A percentile compares a stretch with the other conserved stretches of the same genome.
Evolutionary conservation across 2,329 filamentous ascomycete genomes (phyloP).

Genomic region (Paecilomyces sp.): DNA sequence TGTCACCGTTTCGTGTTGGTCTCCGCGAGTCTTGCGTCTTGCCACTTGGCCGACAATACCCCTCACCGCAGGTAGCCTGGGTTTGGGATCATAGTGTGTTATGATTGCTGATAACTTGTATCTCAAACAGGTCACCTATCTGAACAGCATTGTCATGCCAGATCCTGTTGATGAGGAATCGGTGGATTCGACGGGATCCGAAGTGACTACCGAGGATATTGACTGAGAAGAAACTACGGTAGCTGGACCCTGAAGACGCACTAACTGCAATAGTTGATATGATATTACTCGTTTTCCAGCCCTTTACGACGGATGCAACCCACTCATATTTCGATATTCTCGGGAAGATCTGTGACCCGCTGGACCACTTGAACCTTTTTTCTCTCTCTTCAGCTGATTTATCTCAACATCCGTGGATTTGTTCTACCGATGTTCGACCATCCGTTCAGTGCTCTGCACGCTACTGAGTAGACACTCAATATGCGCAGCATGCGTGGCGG

Average conservation of each 20-base stretch:
- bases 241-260: constrained; percentile 3
- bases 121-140: constrained; percentile 54
- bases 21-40: neutral
- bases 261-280: neutral
- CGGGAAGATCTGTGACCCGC: neutral
- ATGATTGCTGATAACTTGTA: neutral
- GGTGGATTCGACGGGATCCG: constrained; percentile 20
- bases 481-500: neutral
- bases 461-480: neutral
- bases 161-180: constrained; percentile 44
- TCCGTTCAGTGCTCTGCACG: neutral
- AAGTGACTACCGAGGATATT: constrained; percentile 24
- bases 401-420: neutral
- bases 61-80: neutral
- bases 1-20: neutral
- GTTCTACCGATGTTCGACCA: neutral
- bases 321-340: neutral
- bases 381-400: neutral
- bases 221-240: constrained; percentile 6
- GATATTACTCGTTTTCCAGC: neutral
- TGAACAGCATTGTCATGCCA: constrained; percentile 69
- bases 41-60: neutral
- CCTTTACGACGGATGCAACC: neutral
- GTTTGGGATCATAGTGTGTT: neutral
- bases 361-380: neutral